Evolutionary conservation across 2,329 filamentous ascomycete genomes (phyloP).

Genomic region (Exophiala alcalophila): DNA sequence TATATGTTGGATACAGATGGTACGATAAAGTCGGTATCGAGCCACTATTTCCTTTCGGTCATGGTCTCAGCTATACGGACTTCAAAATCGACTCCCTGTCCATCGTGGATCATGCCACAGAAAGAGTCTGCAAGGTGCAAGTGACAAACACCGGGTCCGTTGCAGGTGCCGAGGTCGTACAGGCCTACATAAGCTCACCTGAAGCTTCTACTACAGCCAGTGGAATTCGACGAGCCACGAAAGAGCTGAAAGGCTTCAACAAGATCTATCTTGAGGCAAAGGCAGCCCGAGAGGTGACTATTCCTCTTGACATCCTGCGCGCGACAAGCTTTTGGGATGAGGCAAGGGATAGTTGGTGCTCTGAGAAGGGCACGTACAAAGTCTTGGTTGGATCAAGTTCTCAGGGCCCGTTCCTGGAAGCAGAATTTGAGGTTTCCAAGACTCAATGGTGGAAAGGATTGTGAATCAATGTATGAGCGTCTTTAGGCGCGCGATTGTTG

Average conservation of each 20-base stretch:
- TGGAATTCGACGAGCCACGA: slow-evolving; percentile 36
- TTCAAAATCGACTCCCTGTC: slow-evolving; percentile 53
- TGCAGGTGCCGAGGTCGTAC: slow-evolving; percentile 14
- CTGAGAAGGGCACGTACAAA: too few relatives aligned
- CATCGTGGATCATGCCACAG: slow-evolving; percentile 40
- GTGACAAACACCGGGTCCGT: slow-evolving; percentile 8
- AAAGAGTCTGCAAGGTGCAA: slow-evolving; percentile 8
- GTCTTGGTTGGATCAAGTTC: too few relatives aligned
- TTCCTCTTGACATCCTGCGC: too few relatives aligned
- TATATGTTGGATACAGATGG: slow-evolving; percentile 76
- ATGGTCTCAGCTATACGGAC: slow-evolving; percentile 72
- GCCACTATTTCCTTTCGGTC: slow-evolving; percentile 72
- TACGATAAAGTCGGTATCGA: slow-evolving; percentile 65
- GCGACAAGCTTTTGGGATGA: too few relatives aligned
- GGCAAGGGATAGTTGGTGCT: too few relatives aligned
- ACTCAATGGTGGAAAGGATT: too few relatives aligned
- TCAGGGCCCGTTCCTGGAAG: too few relatives aligned
- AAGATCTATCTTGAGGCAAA: slow-evolving; percentile 42
- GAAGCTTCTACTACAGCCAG: neutral
- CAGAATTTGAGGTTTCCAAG: too few relatives aligned
- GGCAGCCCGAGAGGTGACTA: too few relatives aligned
- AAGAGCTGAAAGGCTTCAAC: slow-evolving; percentile 47
- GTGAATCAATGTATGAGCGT: too few relatives aligned
- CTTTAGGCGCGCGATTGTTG: too few relatives aligned
- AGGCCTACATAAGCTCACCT: slow-evolving; percentile 16